Conservation (phyloP, 805 yeast species). For the Ogataea pilisensis region DNA sequence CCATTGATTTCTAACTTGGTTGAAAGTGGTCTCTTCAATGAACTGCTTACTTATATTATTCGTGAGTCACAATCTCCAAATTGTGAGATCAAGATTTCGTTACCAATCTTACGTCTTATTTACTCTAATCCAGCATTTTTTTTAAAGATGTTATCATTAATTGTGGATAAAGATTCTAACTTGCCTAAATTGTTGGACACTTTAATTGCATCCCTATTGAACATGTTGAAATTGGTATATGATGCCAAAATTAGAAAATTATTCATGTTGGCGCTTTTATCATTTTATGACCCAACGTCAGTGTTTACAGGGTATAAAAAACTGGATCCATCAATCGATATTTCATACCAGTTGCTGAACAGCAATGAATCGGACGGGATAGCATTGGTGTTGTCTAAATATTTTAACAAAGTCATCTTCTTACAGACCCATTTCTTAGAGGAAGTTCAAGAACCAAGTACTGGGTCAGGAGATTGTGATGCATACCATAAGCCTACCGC, state of each 20-base stretch:
- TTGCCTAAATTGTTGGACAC: slow-evolving; percentile 14
- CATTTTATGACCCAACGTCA: slow-evolving; percentile 23
- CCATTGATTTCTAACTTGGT: slow-evolving; percentile 27
- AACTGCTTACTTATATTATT: slow-evolving; percentile 37
- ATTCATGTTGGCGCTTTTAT: slow-evolving; percentile 25
- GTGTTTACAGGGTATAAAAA: slow-evolving; percentile 10
- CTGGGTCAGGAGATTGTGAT: slow-evolving; percentile 49
- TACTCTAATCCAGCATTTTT: slow-evolving; percentile 33
- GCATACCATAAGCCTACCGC: slow-evolving; percentile 43
- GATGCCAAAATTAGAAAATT: slow-evolving; percentile 73
- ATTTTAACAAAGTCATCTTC: slow-evolving; percentile 27
- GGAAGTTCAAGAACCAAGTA: slow-evolving; percentile 59
- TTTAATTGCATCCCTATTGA: slow-evolving; percentile 23
- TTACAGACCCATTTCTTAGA: slow-evolving; percentile 49
- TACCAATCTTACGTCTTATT: slow-evolving; percentile 38
- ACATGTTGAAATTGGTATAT: slow-evolving; percentile 46
- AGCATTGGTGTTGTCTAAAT: slow-evolving; percentile 18
- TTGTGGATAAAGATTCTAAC: slow-evolving; percentile 23
- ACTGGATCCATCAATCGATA: slow-evolving; percentile 17
- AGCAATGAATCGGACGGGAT: slow-evolving; percentile 18
- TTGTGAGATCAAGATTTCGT: slow-evolving; percentile 36
- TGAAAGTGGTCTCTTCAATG: slow-evolving; percentile 42
- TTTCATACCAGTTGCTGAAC: slow-evolving; percentile 26
- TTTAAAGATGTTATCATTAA: slow-evolving; percentile 31
- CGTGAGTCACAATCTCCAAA: slow-evolving; percentile 43